Percentiles rank a stretch among this genome's conserved stretches.
phyloP scores from a whole-genome alignment of 2,329 filamentous ascomycete genomes.

The Fusarium graminum region DNA sequence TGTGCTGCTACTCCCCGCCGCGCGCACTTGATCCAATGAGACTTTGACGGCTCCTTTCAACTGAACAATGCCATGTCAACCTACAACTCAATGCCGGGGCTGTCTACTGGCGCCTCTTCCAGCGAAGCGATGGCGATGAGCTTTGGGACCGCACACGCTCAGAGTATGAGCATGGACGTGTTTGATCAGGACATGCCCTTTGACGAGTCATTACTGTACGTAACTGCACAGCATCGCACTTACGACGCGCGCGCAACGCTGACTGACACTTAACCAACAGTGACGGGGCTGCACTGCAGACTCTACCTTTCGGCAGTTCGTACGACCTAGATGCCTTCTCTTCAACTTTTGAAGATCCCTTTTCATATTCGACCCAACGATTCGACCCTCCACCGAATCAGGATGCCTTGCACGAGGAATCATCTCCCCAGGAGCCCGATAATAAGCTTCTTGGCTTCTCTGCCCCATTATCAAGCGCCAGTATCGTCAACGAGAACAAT shows the following conservation, averaged over 20 bases:
- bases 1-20: constrained; percentile 41
- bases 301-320: constrained; percentile 67
- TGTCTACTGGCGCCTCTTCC: constrained; percentile 60
- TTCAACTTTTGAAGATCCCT: constrained; percentile 75
- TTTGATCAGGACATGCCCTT: constrained; percentile 67
- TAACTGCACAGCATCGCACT: constrained; percentile 20
- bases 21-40: constrained; percentile 45
- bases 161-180: constrained; percentile 60
- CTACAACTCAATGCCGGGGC: constrained; percentile 68
- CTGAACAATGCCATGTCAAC: constrained; percentile 67
- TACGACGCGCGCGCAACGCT: constrained; percentile 31
- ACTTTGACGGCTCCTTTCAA: constrained; percentile 50
- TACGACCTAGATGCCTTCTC: constrained; percentile 73
- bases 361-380: constrained; percentile 67
- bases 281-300: constrained; percentile 53
- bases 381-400: constrained; percentile 60
- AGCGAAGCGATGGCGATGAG: constrained; percentile 63
- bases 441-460: constrained; percentile 83
- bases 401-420: constrained; percentile 61
- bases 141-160: constrained; percentile 53
- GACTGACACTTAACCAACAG: constrained; percentile 46
- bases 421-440: constrained; percentile 70
- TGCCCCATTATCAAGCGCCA: constrained; percentile 69
- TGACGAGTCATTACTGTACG: constrained; percentile 69
- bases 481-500: constrained; percentile 74